Percentiles rank a stretch among this genome's conserved stretches.
Evolutionary conservation across 495 filamentous ascomycete species (phyloP).

Genomic region (Xylaria scruposa): DNA sequence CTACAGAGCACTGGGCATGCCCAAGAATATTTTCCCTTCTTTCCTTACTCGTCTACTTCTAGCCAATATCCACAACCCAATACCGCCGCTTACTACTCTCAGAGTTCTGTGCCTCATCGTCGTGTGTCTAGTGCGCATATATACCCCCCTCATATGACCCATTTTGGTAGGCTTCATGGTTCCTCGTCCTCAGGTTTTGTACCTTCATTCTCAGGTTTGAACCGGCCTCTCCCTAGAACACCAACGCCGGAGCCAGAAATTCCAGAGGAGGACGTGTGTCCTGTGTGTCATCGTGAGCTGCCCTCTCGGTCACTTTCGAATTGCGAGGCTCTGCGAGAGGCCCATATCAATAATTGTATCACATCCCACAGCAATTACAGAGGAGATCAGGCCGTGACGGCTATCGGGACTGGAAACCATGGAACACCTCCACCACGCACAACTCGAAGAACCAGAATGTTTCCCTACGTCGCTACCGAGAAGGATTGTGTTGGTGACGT

Average conservation of each 20-base stretch:
- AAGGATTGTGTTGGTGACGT: slow-evolving; percentile 85
- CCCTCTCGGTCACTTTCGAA: slow-evolving; percentile 67
- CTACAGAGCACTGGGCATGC: slow-evolving; percentile 30
- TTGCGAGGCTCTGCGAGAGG: slow-evolving; percentile 69
- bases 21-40: slow-evolving; percentile 29
- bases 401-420: slow-evolving; percentile 22
- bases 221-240: slow-evolving; percentile 37
- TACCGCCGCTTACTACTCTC: slow-evolving; percentile 46
- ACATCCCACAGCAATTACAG: slow-evolving; percentile 52
- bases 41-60: slow-evolving; percentile 34
- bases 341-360: slow-evolving; percentile 82
- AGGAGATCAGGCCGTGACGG: slow-evolving; percentile 27
- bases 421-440: slow-evolving; percentile 38
- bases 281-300: slow-evolving; percentile 80
- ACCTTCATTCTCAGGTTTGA: slow-evolving; percentile 29
- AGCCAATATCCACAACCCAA: slow-evolving; percentile 47
- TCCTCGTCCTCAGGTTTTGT: slow-evolving; percentile 27
- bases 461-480: slow-evolving; percentile 79
- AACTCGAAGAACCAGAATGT: slow-evolving; percentile 55
- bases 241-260: slow-evolving; percentile 50
- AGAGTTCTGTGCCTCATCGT: slow-evolving; percentile 29
- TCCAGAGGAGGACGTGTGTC: slow-evolving; percentile 87
- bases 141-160: slow-evolving; percentile 36
- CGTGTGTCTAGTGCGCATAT: slow-evolving; percentile 32
- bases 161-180: slow-evolving; percentile 30